phyloP scores from a whole-genome alignment of 2,329 filamentous ascomycete species.

The Aspergillus sp. region DNA sequence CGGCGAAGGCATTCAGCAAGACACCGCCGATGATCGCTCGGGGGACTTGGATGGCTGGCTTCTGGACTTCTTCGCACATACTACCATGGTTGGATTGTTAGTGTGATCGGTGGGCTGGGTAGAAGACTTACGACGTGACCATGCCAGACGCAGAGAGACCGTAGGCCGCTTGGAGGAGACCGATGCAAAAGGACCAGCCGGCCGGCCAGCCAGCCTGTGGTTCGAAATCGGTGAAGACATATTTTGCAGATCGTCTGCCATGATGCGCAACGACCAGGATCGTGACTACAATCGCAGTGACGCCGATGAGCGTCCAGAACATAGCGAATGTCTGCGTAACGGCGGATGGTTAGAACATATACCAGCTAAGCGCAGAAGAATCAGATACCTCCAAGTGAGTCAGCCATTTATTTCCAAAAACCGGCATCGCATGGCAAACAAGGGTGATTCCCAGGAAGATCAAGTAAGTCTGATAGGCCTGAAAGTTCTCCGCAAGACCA shows the following conservation, averaged over 20 bases:
- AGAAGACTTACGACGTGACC: constrained; percentile 62
- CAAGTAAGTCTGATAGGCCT: constrained; percentile 59
- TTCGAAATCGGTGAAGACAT: constrained; percentile 53
- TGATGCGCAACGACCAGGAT: constrained; percentile 63
- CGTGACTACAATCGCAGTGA: constrained; percentile 60
- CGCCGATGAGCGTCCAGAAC: constrained; percentile 60
- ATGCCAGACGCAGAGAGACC: constrained; percentile 68
- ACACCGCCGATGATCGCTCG: constrained; percentile 64
- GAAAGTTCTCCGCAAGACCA: constrained; percentile 49
- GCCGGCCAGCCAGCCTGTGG: constrained; percentile 61
- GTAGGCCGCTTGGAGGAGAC: constrained; percentile 59
- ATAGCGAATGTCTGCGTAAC: constrained; percentile 70
- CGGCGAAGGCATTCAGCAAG: constrained; percentile 57
- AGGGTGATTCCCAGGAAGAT: constrained; percentile 65
- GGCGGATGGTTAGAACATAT: too few species aligned
- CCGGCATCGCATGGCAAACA: constrained; percentile 46
- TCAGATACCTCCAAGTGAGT: constrained; percentile 56
- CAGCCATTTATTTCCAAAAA: constrained; percentile 47
- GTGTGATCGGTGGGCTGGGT: not conserved
- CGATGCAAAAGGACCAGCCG: constrained; percentile 67
- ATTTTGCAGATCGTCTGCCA: constrained; percentile 57
- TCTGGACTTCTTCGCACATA: constrained; percentile 64
- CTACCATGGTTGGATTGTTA: constrained; percentile 8
- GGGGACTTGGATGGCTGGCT: constrained; percentile 59
- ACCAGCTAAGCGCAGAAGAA: constrained; percentile 31